Conservation (phyloP, 352 stramenopile species). For the Elongisporangium anandrum region DNA sequence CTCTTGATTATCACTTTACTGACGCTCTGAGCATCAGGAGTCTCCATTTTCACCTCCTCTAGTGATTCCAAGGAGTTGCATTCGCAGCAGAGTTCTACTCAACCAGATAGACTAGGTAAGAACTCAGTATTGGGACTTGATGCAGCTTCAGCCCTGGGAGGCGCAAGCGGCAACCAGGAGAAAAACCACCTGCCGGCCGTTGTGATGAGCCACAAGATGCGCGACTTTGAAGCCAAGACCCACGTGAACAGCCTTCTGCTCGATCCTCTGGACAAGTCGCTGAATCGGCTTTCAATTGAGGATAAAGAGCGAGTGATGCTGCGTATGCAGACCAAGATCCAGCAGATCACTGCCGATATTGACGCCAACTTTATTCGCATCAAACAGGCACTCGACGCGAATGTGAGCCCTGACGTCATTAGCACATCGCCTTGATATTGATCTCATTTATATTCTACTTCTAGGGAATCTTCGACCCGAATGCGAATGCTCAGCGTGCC, state of each 20-base stretch:
- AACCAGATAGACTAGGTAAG: neutral
- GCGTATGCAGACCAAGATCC: constrained; percentile 67
- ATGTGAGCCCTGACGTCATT: constrained; percentile 10
- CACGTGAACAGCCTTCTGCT: constrained; percentile 39
- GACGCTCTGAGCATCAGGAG: constrained; percentile 10
- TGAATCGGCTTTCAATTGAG: constrained; percentile 54
- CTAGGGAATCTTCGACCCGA: constrained; percentile 56
- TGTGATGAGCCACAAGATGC: constrained; percentile 74
- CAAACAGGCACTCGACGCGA: constrained; percentile 46
- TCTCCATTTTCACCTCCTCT: constrained; percentile 49
- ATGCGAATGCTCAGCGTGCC: constrained; percentile 51
- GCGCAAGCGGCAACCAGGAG: constrained; percentile 6
- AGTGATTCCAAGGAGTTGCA: constrained; percentile 16
- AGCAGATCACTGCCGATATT: constrained; percentile 45
- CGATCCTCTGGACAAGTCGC: constrained; percentile 49
- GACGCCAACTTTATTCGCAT: constrained; percentile 50
- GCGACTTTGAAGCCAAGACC: constrained; percentile 71
- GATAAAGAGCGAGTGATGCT: constrained; percentile 74
- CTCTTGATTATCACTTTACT: neutral
- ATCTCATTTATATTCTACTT: neutral
- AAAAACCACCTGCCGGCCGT: constrained; percentile 65
- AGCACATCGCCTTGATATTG: neutral
- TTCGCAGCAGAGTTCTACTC: neutral
- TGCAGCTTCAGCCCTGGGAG: neutral
- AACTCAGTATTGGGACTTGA: neutral